Evolutionary conservation across 2,329 filamentous ascomycete genomes (phyloP).

Genomic region (Fusarium piperis): DNA sequence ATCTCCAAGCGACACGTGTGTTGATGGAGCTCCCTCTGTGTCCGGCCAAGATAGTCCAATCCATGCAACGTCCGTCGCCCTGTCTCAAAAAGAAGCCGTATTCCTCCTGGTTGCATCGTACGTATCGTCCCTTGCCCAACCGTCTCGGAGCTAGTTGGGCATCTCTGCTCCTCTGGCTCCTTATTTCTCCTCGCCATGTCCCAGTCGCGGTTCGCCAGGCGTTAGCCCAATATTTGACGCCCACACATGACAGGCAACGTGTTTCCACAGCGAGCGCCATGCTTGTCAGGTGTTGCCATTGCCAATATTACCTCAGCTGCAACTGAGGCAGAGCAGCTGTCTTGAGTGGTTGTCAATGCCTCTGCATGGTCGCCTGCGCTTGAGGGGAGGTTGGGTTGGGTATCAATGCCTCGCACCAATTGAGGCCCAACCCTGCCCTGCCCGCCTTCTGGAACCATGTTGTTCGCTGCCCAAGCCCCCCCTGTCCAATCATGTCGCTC

Average conservation of each 20-base stretch:
- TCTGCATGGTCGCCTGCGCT: conserved; percentile 8
- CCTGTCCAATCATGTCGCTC: conserved; percentile 37
- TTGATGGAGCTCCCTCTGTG: conserved; percentile 26
- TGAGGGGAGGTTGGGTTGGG: conserved; percentile 46
- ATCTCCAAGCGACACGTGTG: conserved; percentile 41
- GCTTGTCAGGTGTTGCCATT: conserved; percentile 34
- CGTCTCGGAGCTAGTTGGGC: conserved; percentile 34
- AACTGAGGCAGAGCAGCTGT: conserved; percentile 23
- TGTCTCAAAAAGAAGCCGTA: conserved; percentile 24
- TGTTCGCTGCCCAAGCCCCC: conserved; percentile 40
- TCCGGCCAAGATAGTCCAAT: neutral
- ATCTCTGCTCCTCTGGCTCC: conserved; percentile 34
- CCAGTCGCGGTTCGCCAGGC: conserved; percentile 15
- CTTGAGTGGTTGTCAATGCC: conserved; percentile 20
- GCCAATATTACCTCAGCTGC: conserved; percentile 38
- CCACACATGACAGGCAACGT: conserved; percentile 42
- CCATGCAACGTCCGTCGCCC: conserved; percentile 10
- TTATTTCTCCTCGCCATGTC: conserved; percentile 28
- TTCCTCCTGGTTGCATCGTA: conserved; percentile 30
- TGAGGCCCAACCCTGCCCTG: conserved; percentile 47
- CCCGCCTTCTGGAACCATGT: conserved; percentile 31
- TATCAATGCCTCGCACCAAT: conserved; percentile 52
- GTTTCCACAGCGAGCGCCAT: conserved; percentile 31
- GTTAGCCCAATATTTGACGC: conserved; percentile 21
- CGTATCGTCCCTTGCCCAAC: conserved; percentile 28